A percentile compares a stretch with the other conserved stretches of the same genome.
Evolutionary conservation across 2,329 filamentous ascomycete genomes (phyloP).

Genomic region (Lachnellula suecica): DNA sequence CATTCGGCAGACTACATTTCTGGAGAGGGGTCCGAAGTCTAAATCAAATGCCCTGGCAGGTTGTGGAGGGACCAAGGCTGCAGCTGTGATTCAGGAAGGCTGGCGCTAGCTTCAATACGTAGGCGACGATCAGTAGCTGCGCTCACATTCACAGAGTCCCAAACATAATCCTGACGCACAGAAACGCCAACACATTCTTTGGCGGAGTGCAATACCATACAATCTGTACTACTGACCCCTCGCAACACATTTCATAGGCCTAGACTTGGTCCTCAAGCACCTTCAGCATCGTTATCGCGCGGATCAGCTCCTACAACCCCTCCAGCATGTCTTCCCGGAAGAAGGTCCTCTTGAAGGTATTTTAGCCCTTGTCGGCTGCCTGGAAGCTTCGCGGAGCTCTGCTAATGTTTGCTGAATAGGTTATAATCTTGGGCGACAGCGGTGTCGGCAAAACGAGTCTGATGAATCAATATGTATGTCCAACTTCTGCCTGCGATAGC

Average conservation of each 20-base stretch:
- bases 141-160: neutral
- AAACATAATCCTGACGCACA: neutral
- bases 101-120: conserved; percentile 7
- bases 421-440: conserved; percentile 98
- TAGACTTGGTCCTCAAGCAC: neutral
- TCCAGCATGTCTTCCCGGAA: conserved; percentile 56
- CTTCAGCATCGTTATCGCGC: conserved; percentile 23
- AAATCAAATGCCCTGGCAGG: neutral
- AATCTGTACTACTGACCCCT: neutral
- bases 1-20: neutral
- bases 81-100: conserved; percentile 4
- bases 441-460: conserved; percentile 99
- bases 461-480: conserved; percentile 99
- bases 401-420: conserved; percentile 50
- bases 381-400: neutral
- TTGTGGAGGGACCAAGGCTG: conserved; percentile 1
- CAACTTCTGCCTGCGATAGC: conserved; percentile 8
- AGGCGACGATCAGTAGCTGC: no score
- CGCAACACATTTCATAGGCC: neutral
- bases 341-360: conserved; percentile 69
- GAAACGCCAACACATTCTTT: neutral
- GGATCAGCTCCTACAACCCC: conserved; percentile 6
- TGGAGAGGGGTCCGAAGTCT: neutral
- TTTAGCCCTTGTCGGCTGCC: conserved; percentile 5
- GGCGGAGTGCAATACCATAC: neutral